Base-by-base conservation (phyloP, 805 yeast genomes). In the Hanseniaspora pseudoguilliermondii region DNA sequence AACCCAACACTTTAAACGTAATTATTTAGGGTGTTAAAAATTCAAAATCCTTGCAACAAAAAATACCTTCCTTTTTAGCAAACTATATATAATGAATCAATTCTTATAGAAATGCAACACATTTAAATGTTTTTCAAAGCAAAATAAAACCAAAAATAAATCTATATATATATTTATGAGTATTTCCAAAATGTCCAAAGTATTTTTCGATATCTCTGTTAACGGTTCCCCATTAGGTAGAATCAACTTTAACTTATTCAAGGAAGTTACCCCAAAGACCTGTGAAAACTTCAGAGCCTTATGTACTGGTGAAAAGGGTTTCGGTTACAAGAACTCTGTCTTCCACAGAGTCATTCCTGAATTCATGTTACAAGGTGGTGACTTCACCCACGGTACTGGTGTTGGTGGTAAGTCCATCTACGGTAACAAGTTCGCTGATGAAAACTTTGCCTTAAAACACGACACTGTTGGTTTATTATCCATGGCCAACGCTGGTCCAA, bases 361-460 rank as follows among this genome's bases (percentile, higher is more conserved):
- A 73, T 93, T 93, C 81, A 91, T 91, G 98, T 80, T 93, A 72
- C 97, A 93, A 79, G 97, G 95, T 74, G 95, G 95, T 79, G 95
- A 86, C 73, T 84, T 86, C 81, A 85, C 93, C 72, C 76, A 78
- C 74, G 88, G 87, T 74, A 85, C 89, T 75, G 98, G 98, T 72
- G 85, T 95, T 67, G 98, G 98, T 72, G 98, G 98, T 73, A 84
- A 83, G 73, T 84, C 91, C 59, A 86, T 86, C 74, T 86, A 85
- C 72, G 91, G 91, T 64, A 81, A 78, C 59, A 82, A 78, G 70
- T 85, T 85, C 72, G 76, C 76, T 44, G 95, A 85, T 66, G 95
- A 85, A 71, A 84, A 83, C 79, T 85, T 85, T 68, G 61, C 65
- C 68, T 75, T 75, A 75, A 82, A 72, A 67, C 97, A 91, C 81